phyloP scores from a whole-genome alignment of 495 filamentous ascomycete species.

The Xanthoparmelia taractica region DNA sequence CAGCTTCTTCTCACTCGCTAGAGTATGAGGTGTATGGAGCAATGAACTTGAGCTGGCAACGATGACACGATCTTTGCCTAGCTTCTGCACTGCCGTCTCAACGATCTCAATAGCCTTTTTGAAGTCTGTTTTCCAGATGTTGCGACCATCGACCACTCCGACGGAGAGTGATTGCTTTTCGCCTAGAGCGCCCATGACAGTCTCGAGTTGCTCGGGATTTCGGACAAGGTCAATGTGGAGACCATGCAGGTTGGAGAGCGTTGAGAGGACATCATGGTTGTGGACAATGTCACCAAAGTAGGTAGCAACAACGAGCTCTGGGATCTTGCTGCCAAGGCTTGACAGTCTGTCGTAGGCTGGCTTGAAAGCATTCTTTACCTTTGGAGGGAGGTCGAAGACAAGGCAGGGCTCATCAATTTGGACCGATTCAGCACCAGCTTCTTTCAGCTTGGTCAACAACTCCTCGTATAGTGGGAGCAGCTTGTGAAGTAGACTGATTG shows the following conservation, averaged over 20 bases:
- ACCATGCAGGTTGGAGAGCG: constrained; percentile 61
- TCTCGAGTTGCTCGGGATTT: constrained; percentile 90
- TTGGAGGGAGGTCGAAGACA: constrained; percentile 79
- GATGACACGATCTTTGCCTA: constrained; percentile 92
- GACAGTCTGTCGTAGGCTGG: constrained; percentile 85
- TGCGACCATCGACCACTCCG: constrained; percentile 95
- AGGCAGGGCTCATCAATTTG: constrained; percentile 98
- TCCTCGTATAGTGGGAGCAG: constrained; percentile 89
- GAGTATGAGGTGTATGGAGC: constrained; percentile 94
- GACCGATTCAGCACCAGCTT: constrained; percentile 85
- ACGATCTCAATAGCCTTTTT: constrained; percentile 80
- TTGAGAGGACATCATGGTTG: constrained; percentile 82
- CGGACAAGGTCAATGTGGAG: constrained; percentile 94
- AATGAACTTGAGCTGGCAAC: constrained; percentile 95
- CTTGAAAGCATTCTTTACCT: constrained; percentile 96
- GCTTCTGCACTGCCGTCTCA: constrained; percentile 81
- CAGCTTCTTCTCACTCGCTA: constrained; percentile 95
- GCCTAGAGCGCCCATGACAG: constrained; percentile 66
- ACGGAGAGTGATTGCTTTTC: constrained; percentile 80
- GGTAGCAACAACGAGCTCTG: constrained; percentile 78
- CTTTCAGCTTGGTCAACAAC: constrained; percentile 84
- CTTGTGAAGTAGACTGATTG: constrained; percentile 84
- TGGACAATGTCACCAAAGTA: constrained; percentile 99
- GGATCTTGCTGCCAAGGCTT: constrained; percentile 64
- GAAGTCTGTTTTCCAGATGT: constrained; percentile 99